Evolutionary conservation across 176 grass and related monocot species (phyloP).

Genomic region (Rhynchospora tenuis): DNA sequence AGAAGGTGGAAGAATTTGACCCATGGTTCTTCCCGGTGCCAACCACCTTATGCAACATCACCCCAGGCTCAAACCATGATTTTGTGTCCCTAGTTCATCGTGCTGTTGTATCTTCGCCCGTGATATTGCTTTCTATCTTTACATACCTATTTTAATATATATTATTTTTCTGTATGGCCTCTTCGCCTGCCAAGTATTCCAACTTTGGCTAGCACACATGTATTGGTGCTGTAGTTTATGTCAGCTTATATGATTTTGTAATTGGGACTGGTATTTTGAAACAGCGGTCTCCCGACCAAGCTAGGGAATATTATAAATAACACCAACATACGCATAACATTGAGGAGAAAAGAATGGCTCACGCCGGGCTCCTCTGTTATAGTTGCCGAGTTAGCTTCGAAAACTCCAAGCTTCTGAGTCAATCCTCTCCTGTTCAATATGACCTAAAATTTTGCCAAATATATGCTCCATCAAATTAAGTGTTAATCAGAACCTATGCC

Average conservation of each 20-base stretch:
- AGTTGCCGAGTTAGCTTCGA: no score
- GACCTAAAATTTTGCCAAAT: not conserved
- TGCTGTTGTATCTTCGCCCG: slow-evolving; percentile 69
- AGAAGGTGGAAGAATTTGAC: slow-evolving; percentile 54
- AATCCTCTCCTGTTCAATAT: not conserved
- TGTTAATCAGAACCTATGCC: not conserved
- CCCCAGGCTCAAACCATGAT: slow-evolving; percentile 74
- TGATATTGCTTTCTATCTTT: slow-evolving; percentile 45
- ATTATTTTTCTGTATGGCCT: not conserved
- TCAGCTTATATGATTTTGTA: not conserved
- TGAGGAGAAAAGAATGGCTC: no score
- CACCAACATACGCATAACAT: no score
- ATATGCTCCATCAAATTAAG: not conserved
- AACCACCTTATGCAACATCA: slow-evolving; percentile 52
- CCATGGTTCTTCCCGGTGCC: slow-evolving; percentile 86
- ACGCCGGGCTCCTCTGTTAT: no score
- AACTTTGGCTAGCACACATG: not conserved
- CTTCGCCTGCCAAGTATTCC: not conserved
- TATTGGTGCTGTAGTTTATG: not conserved
- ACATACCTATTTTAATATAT: not conserved
- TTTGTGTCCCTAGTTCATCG: slow-evolving; percentile 77
- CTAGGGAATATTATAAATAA: no score
- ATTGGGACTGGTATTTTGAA: no score
- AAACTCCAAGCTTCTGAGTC: not conserved
- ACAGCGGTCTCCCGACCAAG: no score